Percentiles rank a stretch among this genome's conserved stretches.
Evolutionary conservation across 2,329 filamentous ascomycete genomes (phyloP).

Genomic region (Sclerotinia sclerotiorum): DNA sequence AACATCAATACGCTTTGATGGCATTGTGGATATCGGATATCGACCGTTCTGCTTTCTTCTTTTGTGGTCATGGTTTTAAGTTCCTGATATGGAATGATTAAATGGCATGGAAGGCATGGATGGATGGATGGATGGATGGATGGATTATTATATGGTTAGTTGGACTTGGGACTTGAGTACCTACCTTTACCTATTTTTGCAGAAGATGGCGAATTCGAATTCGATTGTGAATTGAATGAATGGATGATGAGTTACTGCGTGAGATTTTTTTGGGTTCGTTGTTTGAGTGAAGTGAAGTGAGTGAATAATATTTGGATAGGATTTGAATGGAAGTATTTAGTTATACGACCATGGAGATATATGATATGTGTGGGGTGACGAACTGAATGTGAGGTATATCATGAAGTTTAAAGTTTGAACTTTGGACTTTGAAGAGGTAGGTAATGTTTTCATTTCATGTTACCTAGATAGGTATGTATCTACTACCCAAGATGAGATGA

Average conservation of each 20-base stretch:
- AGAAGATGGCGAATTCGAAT: slow-evolving; percentile 8
- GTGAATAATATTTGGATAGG: background rate
- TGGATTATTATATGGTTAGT: slow-evolving; percentile 18
- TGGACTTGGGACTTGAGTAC: slow-evolving; percentile 6
- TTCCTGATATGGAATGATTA: slow-evolving; percentile 13
- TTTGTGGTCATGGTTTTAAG: background rate
- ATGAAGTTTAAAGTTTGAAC: no score
- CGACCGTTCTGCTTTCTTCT: slow-evolving; percentile 16
- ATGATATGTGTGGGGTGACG: no score
- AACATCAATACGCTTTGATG: slow-evolving; percentile 16
- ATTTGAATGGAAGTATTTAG: background rate
- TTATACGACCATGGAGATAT: no score
- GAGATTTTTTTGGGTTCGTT: background rate
- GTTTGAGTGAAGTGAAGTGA: background rate
- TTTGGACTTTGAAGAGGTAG: no score
- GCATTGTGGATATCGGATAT: slow-evolving; percentile 17
- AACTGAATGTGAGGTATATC: no score
- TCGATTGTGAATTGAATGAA: background rate
- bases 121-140: slow-evolving; percentile 16
- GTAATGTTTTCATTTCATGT: no score
- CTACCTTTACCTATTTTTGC: slow-evolving; percentile 13
- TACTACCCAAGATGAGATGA: no score
- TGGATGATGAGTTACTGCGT: background rate
- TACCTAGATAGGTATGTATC: no score
- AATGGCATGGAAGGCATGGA: background rate